These are phyloP conservation scores for Boeremia lycopersici DNA, from an alignment of 2,329 filamentous ascomycete genomes.

Conservation along the genomic window DNA sequence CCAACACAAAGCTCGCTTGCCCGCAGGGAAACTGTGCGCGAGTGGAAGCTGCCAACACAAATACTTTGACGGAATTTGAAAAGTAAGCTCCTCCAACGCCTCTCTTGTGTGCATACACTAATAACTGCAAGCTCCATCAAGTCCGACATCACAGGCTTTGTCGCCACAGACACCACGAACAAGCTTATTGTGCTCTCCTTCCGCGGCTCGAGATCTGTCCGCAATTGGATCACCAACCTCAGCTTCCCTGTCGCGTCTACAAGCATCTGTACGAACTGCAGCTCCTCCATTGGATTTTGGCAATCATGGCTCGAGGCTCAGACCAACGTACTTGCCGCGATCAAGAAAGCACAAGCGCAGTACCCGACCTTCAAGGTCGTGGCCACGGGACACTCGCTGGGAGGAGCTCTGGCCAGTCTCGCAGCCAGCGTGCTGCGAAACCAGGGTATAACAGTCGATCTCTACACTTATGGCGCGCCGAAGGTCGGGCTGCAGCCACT, in stretches of 20 bases:
- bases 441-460: conserved; percentile 55
- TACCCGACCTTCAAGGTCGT: conserved; percentile 62
- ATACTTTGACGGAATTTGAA: conserved; percentile 56
- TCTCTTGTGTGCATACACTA: not conserved
- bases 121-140: conserved; percentile 32
- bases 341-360: conserved; percentile 52
- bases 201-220: conserved; percentile 63
- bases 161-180: conserved; percentile 55
- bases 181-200: conserved; percentile 64
- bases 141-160: conserved; percentile 55
- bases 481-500: conserved; percentile 66
- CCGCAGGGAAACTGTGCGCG: conserved; percentile 54
- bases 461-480: conserved; percentile 72
- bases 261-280: conserved; percentile 55
- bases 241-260: conserved; percentile 51
- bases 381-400: conserved; percentile 72
- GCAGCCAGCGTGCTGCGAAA: conserved; percentile 63
- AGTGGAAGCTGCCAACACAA: conserved; percentile 55
- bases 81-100: conserved; percentile 45
- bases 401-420: conserved; percentile 67
- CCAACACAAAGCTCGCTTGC: conserved; percentile 54
- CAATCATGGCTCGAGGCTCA: conserved; percentile 63
- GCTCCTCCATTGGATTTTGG: conserved; percentile 64
- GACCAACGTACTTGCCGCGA: conserved; percentile 48
- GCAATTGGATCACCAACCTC: conserved; percentile 67